Percentiles rank a stretch among this genome's conserved stretches.
Conservation (phyloP, 2,329 filamentous ascomycete genomes). For the Aureobasidium sp. region DNA sequence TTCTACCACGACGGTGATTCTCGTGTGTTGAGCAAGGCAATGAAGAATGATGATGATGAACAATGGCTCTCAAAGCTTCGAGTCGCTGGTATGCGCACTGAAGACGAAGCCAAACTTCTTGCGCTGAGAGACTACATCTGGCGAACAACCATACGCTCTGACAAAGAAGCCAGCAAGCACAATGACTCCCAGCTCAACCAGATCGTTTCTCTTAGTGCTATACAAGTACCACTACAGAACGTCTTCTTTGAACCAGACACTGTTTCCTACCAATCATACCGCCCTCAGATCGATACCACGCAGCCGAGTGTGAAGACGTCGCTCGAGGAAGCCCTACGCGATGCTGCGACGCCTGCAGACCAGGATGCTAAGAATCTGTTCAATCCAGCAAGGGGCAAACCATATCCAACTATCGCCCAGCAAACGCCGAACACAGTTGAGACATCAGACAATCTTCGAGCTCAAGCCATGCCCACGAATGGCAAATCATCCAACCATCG, state of each 20-base stretch:
- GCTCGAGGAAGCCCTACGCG: constrained; percentile 82
- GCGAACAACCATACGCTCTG: constrained; percentile 68
- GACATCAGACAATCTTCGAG: not conserved
- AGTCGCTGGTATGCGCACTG: constrained; percentile 70
- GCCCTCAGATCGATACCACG: not conserved
- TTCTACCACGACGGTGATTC: constrained; percentile 37
- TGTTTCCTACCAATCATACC: constrained; percentile 39
- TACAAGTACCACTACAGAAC: constrained; percentile 76
- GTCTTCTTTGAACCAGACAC: constrained; percentile 82
- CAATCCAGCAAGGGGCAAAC: constrained; percentile 4
- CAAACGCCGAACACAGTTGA: not conserved
- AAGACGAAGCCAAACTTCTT: constrained; percentile 86
- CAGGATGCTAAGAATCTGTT: not conserved
- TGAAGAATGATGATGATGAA: constrained; percentile 90
- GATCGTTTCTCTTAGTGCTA: constrained; percentile 65
- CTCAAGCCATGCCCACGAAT: not conserved
- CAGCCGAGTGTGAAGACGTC: constrained; percentile 40
- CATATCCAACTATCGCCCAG: constrained; percentile 1
- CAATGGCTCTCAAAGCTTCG: constrained; percentile 81
- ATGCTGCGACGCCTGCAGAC: constrained; percentile 65
- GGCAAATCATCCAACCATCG: not conserved
- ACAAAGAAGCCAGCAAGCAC: constrained; percentile 43
- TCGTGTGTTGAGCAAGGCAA: constrained; percentile 50
- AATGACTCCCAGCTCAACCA: constrained; percentile 51
- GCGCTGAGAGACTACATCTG: constrained; percentile 86